phyloP scores from a whole-genome alignment of 306 rosid genomes.

The Styphnolobium japonicum region DNA sequence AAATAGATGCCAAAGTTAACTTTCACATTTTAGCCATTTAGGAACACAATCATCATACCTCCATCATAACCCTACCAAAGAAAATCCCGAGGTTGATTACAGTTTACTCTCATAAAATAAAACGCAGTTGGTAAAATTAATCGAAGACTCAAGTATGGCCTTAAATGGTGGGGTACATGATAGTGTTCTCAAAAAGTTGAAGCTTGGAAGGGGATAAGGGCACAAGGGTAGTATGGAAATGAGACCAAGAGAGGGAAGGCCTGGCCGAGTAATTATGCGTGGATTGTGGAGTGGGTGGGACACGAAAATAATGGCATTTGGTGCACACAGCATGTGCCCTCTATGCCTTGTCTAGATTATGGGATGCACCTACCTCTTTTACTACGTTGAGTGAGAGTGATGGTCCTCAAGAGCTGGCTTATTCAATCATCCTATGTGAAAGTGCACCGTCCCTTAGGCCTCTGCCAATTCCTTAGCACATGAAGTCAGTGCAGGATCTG shows the following conservation, averaged over 20 bases:
- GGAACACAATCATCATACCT: neutral
- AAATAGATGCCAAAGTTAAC: conserved; percentile 6
- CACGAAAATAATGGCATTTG: conserved; percentile 41
- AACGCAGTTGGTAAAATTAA: neutral
- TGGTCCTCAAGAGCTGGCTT: neutral
- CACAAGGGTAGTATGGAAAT: neutral
- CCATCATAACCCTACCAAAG: neutral
- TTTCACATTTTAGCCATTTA: neutral
- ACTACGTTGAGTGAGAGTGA: neutral
- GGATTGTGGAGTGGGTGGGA: conserved; percentile 77
- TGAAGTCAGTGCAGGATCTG: neutral
- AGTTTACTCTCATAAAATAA: neutral
- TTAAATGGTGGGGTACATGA: conserved; percentile 4
- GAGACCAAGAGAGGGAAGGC: conserved; percentile 7
- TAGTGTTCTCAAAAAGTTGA: conserved; percentile 12
- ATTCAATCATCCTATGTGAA: neutral
- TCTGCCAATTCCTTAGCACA: neutral
- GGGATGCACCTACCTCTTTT: conserved; percentile 9
- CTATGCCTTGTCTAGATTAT: conserved; percentile 28
- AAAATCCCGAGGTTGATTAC: conserved; percentile 13
- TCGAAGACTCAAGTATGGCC: neutral
- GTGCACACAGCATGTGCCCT: conserved; percentile 52
- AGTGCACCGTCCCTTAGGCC: neutral
- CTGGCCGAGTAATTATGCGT: conserved; percentile 54
- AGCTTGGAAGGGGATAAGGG: conserved; percentile 3